Conservation (phyloP, 768 basidiomycete genomes). For the Russula earlei region DNA sequence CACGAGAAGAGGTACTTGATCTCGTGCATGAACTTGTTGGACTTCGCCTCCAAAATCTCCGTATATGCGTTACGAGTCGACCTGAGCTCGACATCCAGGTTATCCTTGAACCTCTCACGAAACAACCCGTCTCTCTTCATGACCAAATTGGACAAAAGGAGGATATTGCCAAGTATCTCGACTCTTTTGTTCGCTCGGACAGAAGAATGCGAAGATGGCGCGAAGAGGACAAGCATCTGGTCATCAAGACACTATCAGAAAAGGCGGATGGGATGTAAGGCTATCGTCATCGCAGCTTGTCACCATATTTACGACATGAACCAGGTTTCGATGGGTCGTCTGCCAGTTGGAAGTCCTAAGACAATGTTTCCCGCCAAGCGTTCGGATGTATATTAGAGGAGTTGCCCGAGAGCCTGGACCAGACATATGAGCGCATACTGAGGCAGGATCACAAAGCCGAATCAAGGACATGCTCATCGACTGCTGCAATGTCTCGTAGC, state of each 20-base stretch:
- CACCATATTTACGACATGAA: background rate
- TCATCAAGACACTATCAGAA: background rate
- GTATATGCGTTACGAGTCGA: constrained; percentile 6
- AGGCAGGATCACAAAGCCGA: too few relatives aligned
- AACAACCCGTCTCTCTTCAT: background rate
- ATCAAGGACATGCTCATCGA: too few relatives aligned
- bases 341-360: too few relatives aligned
- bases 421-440: too few relatives aligned
- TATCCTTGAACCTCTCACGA: background rate
- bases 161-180: background rate
- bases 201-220: background rate
- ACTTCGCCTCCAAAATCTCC: background rate
- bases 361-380: too few relatives aligned
- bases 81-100: constrained; percentile 1
- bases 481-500: too few relatives aligned
- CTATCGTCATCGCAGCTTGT: background rate
- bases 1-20: background rate
- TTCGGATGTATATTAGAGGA: too few relatives aligned
- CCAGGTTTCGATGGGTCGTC: background rate
- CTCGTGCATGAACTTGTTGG: background rate
- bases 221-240: background rate
- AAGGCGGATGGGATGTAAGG: background rate
- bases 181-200: background rate
- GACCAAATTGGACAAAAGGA: background rate
- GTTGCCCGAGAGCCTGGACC: too few relatives aligned